Evolutionary conservation across 2,329 filamentous ascomycete species (phyloP), one percentile per base, ranked within the genome.

Genomic region (Cladosporium sp.): DNA sequence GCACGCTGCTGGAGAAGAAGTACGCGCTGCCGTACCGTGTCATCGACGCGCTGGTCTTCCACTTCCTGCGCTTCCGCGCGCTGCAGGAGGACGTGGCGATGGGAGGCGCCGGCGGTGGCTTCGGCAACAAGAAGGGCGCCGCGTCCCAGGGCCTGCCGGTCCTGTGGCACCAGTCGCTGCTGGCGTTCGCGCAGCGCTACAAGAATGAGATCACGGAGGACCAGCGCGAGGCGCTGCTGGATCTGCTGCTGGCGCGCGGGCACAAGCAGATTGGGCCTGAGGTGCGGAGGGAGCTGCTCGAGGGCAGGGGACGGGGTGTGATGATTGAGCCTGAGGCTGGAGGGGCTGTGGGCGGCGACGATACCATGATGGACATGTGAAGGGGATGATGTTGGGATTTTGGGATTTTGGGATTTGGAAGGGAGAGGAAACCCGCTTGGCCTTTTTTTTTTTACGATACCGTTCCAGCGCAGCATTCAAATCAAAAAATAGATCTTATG

Each of bases 191-290:
- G 22, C 87, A 96, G 72, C 80, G 92, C 53, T 98, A 97, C 73
- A 85, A 90, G 65, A 95, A 96, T 61, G 92, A 97, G 69, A 92
- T 96, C 61, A 95, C 90, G 1, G 91, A 96, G 69, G 91, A 96
- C 61, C 91, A 95, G 74, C 79, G 91, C 61, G 92, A 98, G 72
- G 88, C 90, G 0, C 73, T 98, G 46, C 74, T 98, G 5, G 93
- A 98, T 72, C 72, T 98, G 55, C 75, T 98, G 14, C 76, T 95
- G 41, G 85, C 84, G 3, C 83, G 92, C 56, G 91, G 91, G 0
- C 93, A 98, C 72, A 83, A 84, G 56, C 82, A 85, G 55, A 96
- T 98, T 58, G 90, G 89, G 0, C 90, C 93, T 0, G 93, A 97
- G 68, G 88, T 97, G 22, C 78, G 93, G 61, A 83, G 90, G 63